A percentile compares a stretch with the other conserved stretches of the same genome.
These are phyloP conservation scores for thale cress (Arabidopsis thaliana) DNA, from an alignment of 345 rosid genomes.

Conservation along the genomic window DNA sequence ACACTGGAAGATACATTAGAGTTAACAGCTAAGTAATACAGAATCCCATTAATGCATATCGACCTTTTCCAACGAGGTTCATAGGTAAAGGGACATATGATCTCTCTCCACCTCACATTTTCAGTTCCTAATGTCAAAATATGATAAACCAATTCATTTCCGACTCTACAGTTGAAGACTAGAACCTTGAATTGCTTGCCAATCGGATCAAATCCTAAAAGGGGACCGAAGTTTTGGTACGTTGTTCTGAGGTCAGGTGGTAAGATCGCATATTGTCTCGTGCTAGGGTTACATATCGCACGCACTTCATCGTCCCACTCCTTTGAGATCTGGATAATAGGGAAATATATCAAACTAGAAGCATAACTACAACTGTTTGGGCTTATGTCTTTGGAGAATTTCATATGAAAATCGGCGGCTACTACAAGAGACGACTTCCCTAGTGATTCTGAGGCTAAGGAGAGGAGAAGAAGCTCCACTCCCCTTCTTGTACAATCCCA, in stretches of 20 bases:
- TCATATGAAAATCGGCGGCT: neutral
- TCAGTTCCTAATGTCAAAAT: neutral
- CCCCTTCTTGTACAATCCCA: neutral
- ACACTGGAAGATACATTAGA: no score
- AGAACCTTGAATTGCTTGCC: neutral
- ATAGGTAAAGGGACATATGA: neutral
- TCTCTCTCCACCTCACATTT: neutral
- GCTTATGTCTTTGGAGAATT: neutral
- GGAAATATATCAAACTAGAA: neutral
- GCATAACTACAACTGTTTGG: neutral
- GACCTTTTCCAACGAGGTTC: no score
- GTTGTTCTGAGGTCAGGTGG: neutral
- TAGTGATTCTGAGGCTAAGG: neutral
- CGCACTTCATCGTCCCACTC: no score
- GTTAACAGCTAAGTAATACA: no score
- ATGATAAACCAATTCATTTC: neutral
- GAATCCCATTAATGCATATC: no score
- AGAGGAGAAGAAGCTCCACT: neutral
- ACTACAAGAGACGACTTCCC: neutral
- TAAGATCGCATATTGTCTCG: neutral
- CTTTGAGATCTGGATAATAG: no score
- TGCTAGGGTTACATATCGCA: neutral
- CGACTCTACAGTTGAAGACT: neutral
- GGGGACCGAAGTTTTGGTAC: no score
- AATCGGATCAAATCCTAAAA: slow-evolving; percentile 3